phyloP scores from a whole-genome alignment of 257 asterid genomes.

The Avicennia marina region DNA sequence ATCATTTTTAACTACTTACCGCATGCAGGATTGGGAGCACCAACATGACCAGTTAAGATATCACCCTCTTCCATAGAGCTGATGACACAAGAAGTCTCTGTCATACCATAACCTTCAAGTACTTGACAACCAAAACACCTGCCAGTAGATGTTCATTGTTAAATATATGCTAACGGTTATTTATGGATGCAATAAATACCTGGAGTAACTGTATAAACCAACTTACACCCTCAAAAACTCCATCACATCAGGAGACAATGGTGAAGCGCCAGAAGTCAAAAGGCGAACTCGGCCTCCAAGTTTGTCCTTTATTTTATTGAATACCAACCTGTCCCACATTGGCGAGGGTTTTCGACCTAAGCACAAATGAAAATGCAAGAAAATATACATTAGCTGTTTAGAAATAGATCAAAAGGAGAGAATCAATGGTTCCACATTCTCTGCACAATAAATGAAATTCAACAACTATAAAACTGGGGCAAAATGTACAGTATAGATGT shows the following conservation, averaged over 20 bases:
- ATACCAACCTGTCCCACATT: constrained; percentile 93
- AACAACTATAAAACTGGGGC: too few species aligned
- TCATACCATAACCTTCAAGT: constrained; percentile 95
- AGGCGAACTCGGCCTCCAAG: constrained; percentile 94
- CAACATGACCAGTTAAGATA: constrained; percentile 76
- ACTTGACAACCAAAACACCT: constrained; percentile 93
- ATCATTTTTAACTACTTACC: constrained; percentile 45
- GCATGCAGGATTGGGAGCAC: constrained; percentile 92
- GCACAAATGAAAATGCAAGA: neutral
- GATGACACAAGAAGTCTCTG: constrained; percentile 90
- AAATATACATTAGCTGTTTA: neutral
- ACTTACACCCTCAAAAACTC: constrained; percentile 96
- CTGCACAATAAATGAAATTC: too few species aligned
- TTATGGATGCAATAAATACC: too few species aligned
- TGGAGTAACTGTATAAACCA: neutral
- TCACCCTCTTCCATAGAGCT: constrained; percentile 76
- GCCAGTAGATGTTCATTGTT: constrained; percentile 3
- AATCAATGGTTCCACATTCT: too few species aligned
- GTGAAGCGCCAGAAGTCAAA: constrained; percentile 97
- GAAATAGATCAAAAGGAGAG: neutral
- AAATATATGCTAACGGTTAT: neutral
- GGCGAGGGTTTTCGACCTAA: constrained; percentile 91
- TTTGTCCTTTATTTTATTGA: constrained; percentile 87
- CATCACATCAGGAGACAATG: constrained; percentile 93
- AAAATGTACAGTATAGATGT: too few species aligned